Base-by-base conservation (phyloP, 1,139 yeast species). In the Yamadazyma triangularis region DNA sequence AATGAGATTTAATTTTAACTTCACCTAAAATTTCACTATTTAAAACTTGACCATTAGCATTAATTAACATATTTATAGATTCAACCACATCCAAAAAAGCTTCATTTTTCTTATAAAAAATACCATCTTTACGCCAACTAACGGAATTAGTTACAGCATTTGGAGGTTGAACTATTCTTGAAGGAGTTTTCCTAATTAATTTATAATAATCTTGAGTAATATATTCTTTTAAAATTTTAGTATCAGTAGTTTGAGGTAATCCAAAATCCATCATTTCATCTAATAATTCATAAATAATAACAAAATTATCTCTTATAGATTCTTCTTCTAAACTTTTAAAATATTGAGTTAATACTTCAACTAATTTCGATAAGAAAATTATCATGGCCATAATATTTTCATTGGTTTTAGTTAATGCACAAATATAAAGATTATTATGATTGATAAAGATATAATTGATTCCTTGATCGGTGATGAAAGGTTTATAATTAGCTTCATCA, bases 201-300 rank as follows among this genome's bases (percentile, higher is more conserved):
- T 80, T 79, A 53, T 77, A 79, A 39, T 84, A 79, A 51, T 79
- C 82, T 47, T 81, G 89, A 12, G 91, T 83, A 44, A 83, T 83
- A 52, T 83, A 83, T 59, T 91, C 95, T 60, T 89, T 88, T 42
- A 91, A 68, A 50, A 91, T 85, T 63, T 88, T 88, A 10, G 95
- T 82, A 53, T 91, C 99, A 2, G 97, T 89, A 19, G 94, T 84
- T 58, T 91, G 98, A 1, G 97, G 95, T 30, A 83, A 71, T n/a
- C 98, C 98, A 54, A 70, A 91, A 58, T 91, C 98, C 96, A 89
- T 87, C 88, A 88, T 83, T 57, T 91, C 98, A 58, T 91, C 98
- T 41, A 91, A 65, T 34, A 91, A 63, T 58, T 91, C 98, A 60
- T 91, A 91, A 32, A 91, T 85, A 29, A 91, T 78, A 23, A 89